phyloP scores from a whole-genome alignment of 2,329 filamentous ascomycete species.

The Trichocomaceae sp. region DNA sequence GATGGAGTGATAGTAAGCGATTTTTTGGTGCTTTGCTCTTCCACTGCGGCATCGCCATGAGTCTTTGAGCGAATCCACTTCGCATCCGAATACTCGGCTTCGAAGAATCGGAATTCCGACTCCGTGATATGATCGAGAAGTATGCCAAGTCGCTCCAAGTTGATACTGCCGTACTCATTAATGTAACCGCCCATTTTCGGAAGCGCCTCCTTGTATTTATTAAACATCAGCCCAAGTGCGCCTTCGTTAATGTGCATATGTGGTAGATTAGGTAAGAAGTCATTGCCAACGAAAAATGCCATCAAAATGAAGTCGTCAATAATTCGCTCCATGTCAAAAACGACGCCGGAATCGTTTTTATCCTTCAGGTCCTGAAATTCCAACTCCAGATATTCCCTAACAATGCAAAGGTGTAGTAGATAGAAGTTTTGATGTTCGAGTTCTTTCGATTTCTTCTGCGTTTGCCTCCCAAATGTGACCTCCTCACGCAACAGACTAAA shows the following conservation, averaged over 20 bases:
- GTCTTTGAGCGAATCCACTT: conserved; percentile 89
- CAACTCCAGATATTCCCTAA: conserved; percentile 91
- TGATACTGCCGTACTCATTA: conserved; percentile 90
- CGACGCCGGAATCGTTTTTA: conserved; percentile 63
- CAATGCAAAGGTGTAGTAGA: conserved; percentile 92
- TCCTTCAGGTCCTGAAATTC: conserved; percentile 90
- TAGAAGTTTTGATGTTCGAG: conserved; percentile 99
- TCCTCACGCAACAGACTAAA: conserved; percentile 96
- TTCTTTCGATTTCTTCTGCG: conserved; percentile 85
- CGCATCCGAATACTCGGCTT: conserved; percentile 79
- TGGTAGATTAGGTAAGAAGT: conserved; percentile 95
- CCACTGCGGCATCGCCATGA: conserved; percentile 60
- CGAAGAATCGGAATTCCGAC: conserved; percentile 88
- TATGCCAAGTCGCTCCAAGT: conserved; percentile 68
- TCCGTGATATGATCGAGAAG: conserved; percentile 79
- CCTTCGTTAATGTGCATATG: conserved; percentile 98
- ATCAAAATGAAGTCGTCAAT: conserved; percentile 99
- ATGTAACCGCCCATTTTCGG: conserved; percentile 88
- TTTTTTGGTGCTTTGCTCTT: conserved; percentile 49
- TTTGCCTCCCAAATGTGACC: conserved; percentile 89
- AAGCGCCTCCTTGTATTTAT: conserved; percentile 85
- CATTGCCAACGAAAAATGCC: conserved; percentile 98
- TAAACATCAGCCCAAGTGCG: conserved; percentile 93
- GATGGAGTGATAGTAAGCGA: conserved; percentile 68
- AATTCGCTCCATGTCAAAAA: conserved; percentile 88